These are phyloP conservation scores for Penicillium sp. DNA, from an alignment of 2,329 filamentous ascomycete genomes.

Conservation along the genomic window DNA sequence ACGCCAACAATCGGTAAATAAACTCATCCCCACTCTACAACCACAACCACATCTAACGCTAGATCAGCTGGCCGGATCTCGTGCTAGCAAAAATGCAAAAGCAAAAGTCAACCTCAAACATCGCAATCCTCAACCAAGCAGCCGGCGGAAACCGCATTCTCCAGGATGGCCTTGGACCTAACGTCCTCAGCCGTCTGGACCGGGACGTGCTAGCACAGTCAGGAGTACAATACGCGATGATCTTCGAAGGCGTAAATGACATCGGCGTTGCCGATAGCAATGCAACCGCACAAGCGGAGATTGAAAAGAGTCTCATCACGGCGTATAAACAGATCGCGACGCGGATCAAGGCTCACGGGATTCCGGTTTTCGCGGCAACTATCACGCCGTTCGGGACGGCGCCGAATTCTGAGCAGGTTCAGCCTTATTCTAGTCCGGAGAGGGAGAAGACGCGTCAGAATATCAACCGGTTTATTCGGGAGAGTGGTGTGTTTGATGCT, in stretches of 20 bases:
- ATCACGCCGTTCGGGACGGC: constrained; percentile 60
- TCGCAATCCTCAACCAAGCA: constrained; percentile 62
- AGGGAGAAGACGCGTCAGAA: constrained; percentile 55
- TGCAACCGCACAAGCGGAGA: constrained; percentile 42
- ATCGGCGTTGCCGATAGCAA: constrained; percentile 55
- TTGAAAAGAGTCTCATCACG: constrained; percentile 53
- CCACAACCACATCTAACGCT: background rate
- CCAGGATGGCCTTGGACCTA: constrained; percentile 59
- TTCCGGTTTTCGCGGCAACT: constrained; percentile 60
- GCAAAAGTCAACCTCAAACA: constrained; percentile 44
- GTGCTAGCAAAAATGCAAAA: constrained; percentile 52
- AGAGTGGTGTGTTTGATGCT: constrained; percentile 55
- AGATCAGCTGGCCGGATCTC: constrained; percentile 54
- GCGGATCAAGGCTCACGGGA: constrained; percentile 52
- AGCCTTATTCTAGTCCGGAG: constrained; percentile 54
- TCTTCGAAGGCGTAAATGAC: constrained; percentile 68
- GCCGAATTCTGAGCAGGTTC: constrained; percentile 28
- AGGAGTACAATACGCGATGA: constrained; percentile 58
- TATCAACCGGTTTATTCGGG: constrained; percentile 61
- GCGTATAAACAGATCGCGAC: constrained; percentile 58
- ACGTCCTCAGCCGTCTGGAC: constrained; percentile 57
- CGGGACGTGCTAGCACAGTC: constrained; percentile 60
- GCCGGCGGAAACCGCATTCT: constrained; percentile 66
- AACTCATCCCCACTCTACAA: background rate
- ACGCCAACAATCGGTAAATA: constrained; percentile 53